phyloP scores from a whole-genome alignment of 179 eudicot species.

The Monotropa hypopitys region DNA sequence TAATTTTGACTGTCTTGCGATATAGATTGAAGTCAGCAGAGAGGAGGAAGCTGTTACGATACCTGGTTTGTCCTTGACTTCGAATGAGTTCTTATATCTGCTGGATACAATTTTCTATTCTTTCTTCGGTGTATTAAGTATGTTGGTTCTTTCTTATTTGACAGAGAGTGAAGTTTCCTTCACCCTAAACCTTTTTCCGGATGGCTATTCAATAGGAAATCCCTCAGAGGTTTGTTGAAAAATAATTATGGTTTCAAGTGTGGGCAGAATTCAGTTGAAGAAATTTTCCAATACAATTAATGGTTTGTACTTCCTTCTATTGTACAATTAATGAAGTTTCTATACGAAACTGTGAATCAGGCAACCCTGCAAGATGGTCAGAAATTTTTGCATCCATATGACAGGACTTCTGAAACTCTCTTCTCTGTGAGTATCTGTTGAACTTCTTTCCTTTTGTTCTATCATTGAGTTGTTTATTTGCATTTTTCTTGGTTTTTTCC shows the following conservation, averaged over 20 bases:
- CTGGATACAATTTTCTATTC: not conserved
- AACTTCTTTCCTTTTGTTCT: slow-evolving; percentile 1
- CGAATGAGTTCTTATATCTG: slow-evolving; percentile 7
- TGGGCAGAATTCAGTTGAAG: not conserved
- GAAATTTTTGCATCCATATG: slow-evolving; percentile 71
- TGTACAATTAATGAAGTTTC: slow-evolving; percentile 13
- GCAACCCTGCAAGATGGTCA: slow-evolving; percentile 43
- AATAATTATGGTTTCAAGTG: not conserved
- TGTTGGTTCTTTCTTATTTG: slow-evolving; percentile 9
- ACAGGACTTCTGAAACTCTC: slow-evolving; percentile 66
- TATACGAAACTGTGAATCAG: slow-evolving; percentile 37
- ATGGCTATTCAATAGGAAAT: slow-evolving; percentile 73
- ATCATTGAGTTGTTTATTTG: not conserved
- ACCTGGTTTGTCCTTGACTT: slow-evolving; percentile 27
- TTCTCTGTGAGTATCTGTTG: slow-evolving; percentile 43
- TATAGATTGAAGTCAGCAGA: slow-evolving; percentile 26
- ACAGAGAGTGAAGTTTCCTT: slow-evolving; percentile 76
- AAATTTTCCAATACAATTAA: not conserved
- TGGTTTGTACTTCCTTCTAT: not conserved
- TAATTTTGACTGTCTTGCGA: slow-evolving; percentile 7
- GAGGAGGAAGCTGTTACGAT: slow-evolving; percentile 29
- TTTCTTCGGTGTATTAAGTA: not conserved
- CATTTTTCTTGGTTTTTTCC: too few species aligned
- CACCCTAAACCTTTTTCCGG: slow-evolving; percentile 55
- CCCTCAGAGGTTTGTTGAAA: slow-evolving; percentile 55